Evolutionary conservation across 2,329 filamentous ascomycete genomes (phyloP).

Genomic region (Aspergillus puulaauensis): DNA sequence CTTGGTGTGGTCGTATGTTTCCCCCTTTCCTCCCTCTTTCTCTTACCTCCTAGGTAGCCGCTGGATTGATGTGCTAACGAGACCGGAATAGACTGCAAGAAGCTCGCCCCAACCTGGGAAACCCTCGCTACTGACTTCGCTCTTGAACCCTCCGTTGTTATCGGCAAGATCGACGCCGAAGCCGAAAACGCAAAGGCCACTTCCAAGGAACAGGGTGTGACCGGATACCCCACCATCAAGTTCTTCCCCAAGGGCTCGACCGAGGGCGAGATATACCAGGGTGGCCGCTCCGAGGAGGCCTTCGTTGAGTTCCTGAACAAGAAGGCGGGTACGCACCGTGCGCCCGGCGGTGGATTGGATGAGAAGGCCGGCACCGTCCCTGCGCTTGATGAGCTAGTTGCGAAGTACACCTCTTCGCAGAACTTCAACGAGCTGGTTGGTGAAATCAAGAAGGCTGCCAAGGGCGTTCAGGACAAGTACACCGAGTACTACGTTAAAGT

Average conservation of each 20-base stretch:
- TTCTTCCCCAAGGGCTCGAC: conserved; percentile 88
- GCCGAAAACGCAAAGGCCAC: conserved; percentile 78
- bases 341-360: conserved; percentile 76
- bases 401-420: conserved; percentile 64
- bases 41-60: background rate
- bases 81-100: conserved; percentile 82
- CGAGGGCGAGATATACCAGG: conserved; percentile 68
- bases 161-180: conserved; percentile 96
- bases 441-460: conserved; percentile 71
- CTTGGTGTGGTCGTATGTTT: conserved; percentile 94
- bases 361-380: conserved; percentile 78
- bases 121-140: conserved; percentile 77
- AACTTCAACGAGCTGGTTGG: conserved; percentile 65
- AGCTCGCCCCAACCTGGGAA: conserved; percentile 86
- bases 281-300: conserved; percentile 73
- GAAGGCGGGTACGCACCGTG: conserved; percentile 83
- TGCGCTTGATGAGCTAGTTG: conserved; percentile 71
- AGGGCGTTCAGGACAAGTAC: conserved; percentile 72
- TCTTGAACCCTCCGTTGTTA: conserved; percentile 72
- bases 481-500: conserved; percentile 93
- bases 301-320: conserved; percentile 82
- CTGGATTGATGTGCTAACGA: background rate
- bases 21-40: conserved; percentile 2
- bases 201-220: conserved; percentile 73
- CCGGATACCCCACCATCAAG: conserved; percentile 94